Conservation (phyloP, 768 basidiomycete genomes). For the Boletus rufocinnamomeus region DNA sequence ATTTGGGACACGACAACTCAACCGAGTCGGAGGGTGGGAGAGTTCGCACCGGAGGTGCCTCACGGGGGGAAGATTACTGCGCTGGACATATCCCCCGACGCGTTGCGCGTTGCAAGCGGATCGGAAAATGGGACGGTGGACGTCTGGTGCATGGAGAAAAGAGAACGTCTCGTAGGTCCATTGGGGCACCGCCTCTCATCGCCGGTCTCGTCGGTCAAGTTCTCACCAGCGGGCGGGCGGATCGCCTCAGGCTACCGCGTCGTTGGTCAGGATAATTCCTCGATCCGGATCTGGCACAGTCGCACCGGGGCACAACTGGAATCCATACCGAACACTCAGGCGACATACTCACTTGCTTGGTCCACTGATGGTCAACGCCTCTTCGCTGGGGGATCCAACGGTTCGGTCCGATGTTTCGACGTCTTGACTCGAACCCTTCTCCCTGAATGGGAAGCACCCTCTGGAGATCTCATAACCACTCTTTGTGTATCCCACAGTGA, state of each 20-base stretch:
- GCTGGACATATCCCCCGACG: slow-evolving; percentile 12
- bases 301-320: slow-evolving; percentile 4
- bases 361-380: slow-evolving; percentile 16
- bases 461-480: slow-evolving; percentile 7
- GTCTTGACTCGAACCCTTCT: not conserved
- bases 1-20: slow-evolving; percentile 3
- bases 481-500: slow-evolving; percentile 3
- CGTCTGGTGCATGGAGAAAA: slow-evolving; percentile 6
- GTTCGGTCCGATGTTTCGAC: slow-evolving; percentile 17
- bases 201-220: slow-evolving; percentile 18
- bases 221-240: slow-evolving; percentile 16
- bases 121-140: slow-evolving; percentile 5
- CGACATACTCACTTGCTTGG: slow-evolving; percentile 19
- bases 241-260: slow-evolving; percentile 9
- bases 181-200: slow-evolving; percentile 1
- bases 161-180: slow-evolving; percentile 3
- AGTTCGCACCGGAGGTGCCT: not conserved
- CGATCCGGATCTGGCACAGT: slow-evolving; percentile 17
- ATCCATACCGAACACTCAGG: not conserved
- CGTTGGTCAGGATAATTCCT: not conserved
- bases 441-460: not conserved
- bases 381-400: slow-evolving; percentile 13
- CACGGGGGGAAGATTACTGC: slow-evolving; percentile 2
- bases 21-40: not conserved
- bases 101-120: slow-evolving; percentile 1